Percentiles rank a stretch among this genome's conserved stretches.
These are phyloP conservation scores for Clavariopsis aquatica DNA, from an alignment of 495 filamentous ascomycete species.

Conservation along the genomic window DNA sequence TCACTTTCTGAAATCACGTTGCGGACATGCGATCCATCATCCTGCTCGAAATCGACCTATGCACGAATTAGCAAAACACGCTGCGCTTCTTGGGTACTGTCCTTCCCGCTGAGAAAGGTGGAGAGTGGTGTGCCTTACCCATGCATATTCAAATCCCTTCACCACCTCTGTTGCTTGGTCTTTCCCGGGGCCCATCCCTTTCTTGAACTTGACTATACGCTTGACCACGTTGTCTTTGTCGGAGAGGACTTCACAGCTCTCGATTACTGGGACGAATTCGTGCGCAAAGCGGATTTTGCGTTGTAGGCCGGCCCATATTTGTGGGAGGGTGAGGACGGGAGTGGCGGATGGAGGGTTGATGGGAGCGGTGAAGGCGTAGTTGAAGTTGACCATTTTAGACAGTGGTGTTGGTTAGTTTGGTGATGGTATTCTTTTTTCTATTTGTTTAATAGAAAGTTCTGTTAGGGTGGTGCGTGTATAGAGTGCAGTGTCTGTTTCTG, in stretches of 20 bases:
- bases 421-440: not conserved
- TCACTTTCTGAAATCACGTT: constrained; percentile 56
- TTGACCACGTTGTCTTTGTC: constrained; percentile 41
- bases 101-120: no score
- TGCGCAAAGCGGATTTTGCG: constrained; percentile 55
- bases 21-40: constrained; percentile 44
- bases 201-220: constrained; percentile 24
- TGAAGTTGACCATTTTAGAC: constrained; percentile 48
- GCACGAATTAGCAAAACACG: no score
- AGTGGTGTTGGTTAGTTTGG: no score
- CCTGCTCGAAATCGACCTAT: constrained; percentile 44
- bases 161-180: constrained; percentile 34
- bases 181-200: constrained; percentile 14
- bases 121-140: constrained; percentile 40
- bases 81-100: no score
- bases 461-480: no score
- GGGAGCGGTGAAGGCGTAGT: constrained; percentile 54
- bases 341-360: constrained; percentile 53
- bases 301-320: constrained; percentile 56
- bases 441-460: no score
- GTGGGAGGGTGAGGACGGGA: constrained; percentile 48
- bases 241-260: constrained; percentile 45
- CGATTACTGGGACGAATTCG: constrained; percentile 55
- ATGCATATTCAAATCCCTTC: constrained; percentile 31
- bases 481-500: no score